These are phyloP conservation scores for Coemansia reversa DNA, from an alignment of 192 early-diverging fungal species.

Conservation along the genomic window DNA sequence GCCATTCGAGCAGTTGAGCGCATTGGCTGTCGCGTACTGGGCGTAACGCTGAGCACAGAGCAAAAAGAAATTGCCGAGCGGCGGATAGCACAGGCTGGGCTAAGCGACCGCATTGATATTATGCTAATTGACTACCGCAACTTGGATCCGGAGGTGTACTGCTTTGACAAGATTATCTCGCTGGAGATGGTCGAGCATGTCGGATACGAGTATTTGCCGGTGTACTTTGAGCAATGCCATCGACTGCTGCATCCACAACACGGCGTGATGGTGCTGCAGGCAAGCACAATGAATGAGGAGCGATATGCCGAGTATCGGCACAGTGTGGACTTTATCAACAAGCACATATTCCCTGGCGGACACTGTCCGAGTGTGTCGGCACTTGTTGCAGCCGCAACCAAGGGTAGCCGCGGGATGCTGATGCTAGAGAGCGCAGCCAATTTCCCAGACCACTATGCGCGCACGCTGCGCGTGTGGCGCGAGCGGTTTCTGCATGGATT, in stretches of 20 bases:
- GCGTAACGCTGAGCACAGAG: conserved; percentile 65
- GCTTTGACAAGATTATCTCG: conserved; percentile 69
- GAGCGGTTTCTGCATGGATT: conserved; percentile 60
- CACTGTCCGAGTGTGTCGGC: conserved; percentile 67
- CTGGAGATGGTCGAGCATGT: conserved; percentile 79
- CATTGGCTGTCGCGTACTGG: conserved; percentile 60
- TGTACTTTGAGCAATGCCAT: conserved; percentile 63
- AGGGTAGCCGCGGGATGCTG: conserved; percentile 57
- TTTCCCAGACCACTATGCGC: conserved; percentile 69
- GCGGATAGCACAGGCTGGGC: conserved; percentile 59
- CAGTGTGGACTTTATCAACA: conserved; percentile 68
- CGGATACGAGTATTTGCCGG: conserved; percentile 62
- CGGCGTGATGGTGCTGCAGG: conserved; percentile 62
- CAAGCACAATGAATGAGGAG: conserved; percentile 70
- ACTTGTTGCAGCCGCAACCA: conserved; percentile 55
- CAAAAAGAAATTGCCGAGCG: conserved; percentile 65
- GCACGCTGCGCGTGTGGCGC: conserved; percentile 69
- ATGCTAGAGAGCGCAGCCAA: conserved; percentile 61
- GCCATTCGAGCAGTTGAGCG: conserved; percentile 62
- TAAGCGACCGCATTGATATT: conserved; percentile 59
- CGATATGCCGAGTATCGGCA: conserved; percentile 60
- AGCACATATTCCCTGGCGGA: conserved; percentile 76
- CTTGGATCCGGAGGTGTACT: conserved; percentile 56
- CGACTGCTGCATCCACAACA: conserved; percentile 57
- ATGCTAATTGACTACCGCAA: conserved; percentile 69